phyloP scores from a whole-genome alignment of 2,329 filamentous ascomycete genomes.

The Aspergillus caelatus region DNA sequence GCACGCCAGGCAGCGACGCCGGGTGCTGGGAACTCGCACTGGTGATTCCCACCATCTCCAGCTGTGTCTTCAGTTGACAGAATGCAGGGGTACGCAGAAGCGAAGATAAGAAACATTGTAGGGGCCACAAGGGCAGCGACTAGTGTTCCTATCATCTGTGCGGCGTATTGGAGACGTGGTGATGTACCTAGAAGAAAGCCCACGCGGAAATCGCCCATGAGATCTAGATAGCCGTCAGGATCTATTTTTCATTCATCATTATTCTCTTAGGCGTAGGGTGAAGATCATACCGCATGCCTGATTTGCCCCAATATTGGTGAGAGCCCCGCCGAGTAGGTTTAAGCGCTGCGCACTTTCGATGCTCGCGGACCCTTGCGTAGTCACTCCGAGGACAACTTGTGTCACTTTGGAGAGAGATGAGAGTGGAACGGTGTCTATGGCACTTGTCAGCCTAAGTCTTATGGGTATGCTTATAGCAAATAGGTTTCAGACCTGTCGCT shows the following conservation, averaged over 20 bases:
- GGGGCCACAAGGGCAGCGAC: constrained; percentile 7
- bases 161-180: neutral
- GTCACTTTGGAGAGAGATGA: constrained; percentile 10
- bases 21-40: constrained; percentile 7
- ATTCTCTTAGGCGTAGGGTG: neutral
- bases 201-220: constrained; percentile 11
- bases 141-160: constrained; percentile 9
- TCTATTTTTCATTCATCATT: neutral
- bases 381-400: neutral
- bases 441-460: neutral
- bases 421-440: neutral
- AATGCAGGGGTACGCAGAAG: constrained; percentile 10
- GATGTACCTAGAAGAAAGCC: constrained; percentile 11
- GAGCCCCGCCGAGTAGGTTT: constrained; percentile 4
- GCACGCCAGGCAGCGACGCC: constrained; percentile 6
- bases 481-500: neutral
- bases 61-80: neutral
- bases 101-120: constrained; percentile 9
- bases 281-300: constrained; percentile 5
- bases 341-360: constrained; percentile 5
- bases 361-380: neutral
- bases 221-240: neutral
- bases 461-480: neutral
- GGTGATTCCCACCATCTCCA: neutral
- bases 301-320: constrained; percentile 1